Conservation (phyloP, 2,329 filamentous ascomycete genomes). For the Zymoseptoria crescenta region DNA sequence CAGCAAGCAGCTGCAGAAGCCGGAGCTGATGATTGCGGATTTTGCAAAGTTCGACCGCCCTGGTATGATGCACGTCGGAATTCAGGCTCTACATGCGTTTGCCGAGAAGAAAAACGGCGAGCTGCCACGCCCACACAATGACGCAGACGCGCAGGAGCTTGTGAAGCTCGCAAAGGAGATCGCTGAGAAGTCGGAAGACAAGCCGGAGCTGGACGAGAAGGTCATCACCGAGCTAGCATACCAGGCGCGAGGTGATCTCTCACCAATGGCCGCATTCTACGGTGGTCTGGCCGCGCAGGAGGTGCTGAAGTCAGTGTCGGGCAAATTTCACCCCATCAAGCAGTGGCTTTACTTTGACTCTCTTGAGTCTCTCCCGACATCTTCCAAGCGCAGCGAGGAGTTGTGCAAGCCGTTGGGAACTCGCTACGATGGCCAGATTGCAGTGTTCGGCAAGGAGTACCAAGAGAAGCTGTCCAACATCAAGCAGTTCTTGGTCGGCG, state of each 20-base stretch:
- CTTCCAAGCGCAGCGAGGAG: slow-evolving; percentile 68
- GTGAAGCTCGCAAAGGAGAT: slow-evolving; percentile 68
- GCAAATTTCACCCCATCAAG: slow-evolving; percentile 91
- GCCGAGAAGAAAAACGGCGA: slow-evolving; percentile 61
- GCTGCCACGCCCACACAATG: slow-evolving; percentile 74
- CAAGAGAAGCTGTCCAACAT: slow-evolving; percentile 89
- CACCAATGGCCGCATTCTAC: slow-evolving; percentile 88
- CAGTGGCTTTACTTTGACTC: slow-evolving; percentile 98
- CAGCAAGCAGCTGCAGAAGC: slow-evolving; percentile 69
- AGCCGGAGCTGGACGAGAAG: slow-evolving; percentile 83
- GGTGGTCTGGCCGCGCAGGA: slow-evolving; percentile 91
- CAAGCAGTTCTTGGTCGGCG: slow-evolving; percentile 89
- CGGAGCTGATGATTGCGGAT: slow-evolving; percentile 85
- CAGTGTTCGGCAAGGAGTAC: slow-evolving; percentile 86
- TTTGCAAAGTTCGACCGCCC: slow-evolving; percentile 97
- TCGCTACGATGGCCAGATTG: slow-evolving; percentile 94
- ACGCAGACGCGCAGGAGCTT: slow-evolving; percentile 72
- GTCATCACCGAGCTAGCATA: slow-evolving; percentile 87
- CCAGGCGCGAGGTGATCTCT: slow-evolving; percentile 85
- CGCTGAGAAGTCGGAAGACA: slow-evolving; percentile 57
- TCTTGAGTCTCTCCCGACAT: slow-evolving; percentile 82
- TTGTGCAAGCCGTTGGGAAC: slow-evolving; percentile 76
- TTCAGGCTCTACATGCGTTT: slow-evolving; percentile 88
- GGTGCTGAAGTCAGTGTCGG: slow-evolving; percentile 91
- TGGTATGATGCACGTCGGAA: slow-evolving; percentile 80